phyloP scores from a whole-genome alignment of 345 rosid genomes.

The Linum tenue region DNA sequence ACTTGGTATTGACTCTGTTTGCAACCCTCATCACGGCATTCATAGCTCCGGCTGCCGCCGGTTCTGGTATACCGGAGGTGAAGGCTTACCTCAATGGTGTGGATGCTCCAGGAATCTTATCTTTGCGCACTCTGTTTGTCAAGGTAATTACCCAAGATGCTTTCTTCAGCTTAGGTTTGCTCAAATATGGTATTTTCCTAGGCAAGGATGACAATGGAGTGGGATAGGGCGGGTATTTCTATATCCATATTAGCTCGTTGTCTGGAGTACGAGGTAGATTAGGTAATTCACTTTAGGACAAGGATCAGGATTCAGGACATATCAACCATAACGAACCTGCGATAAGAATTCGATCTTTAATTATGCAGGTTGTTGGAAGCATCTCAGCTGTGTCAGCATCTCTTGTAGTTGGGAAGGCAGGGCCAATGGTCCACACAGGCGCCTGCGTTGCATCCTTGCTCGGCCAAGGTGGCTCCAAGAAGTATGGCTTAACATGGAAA shows the following conservation, averaged over 20 bases:
- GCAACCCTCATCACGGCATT: conserved; percentile 56
- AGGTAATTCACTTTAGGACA: too few species aligned
- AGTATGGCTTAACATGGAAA: conserved; percentile 64
- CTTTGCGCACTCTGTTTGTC: conserved; percentile 54
- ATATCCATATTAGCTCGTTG: too few species aligned
- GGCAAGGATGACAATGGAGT: not conserved
- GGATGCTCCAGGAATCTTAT: conserved; percentile 76
- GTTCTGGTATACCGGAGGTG: conserved; percentile 94
- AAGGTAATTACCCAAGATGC: conserved; percentile 34
- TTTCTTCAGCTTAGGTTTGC: not conserved
- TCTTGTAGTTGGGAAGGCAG: conserved; percentile 89
- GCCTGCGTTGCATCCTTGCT: conserved; percentile 84
- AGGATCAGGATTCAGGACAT: too few species aligned
- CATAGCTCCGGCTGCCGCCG: conserved; percentile 78
- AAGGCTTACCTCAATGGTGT: conserved; percentile 94
- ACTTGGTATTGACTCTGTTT: conserved; percentile 60
- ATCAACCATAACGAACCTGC: too few species aligned
- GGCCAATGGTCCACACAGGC: conserved; percentile 94
- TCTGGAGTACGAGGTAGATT: too few species aligned
- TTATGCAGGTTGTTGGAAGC: conserved; percentile 67
- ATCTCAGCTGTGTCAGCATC: conserved; percentile 78
- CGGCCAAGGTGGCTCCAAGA: conserved; percentile 86
- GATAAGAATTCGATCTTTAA: too few species aligned
- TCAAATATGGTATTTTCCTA: not conserved
- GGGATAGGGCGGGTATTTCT: not conserved